phyloP scores from a whole-genome alignment of 352 stramenopile species.

The Globisporangium splendens region DNA sequence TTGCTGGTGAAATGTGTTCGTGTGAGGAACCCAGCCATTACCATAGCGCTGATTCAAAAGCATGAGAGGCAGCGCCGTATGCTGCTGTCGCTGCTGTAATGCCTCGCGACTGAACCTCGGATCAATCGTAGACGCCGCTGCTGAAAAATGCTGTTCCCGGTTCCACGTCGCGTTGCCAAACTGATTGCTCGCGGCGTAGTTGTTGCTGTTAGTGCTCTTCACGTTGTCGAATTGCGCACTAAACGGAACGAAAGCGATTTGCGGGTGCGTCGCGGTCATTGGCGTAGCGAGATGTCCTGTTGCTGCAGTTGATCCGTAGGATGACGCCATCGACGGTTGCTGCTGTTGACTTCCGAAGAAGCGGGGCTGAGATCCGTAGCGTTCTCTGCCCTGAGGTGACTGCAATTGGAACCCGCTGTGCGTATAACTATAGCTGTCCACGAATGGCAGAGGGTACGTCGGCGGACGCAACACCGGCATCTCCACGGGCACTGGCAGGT shows the following conservation, averaged over 20 bases:
- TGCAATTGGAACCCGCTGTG: slow-evolving; percentile 1
- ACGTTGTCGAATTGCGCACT: neutral
- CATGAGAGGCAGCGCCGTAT: neutral
- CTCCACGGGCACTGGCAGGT: slow-evolving; percentile 8
- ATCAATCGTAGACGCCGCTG: slow-evolving; percentile 11
- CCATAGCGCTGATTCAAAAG: slow-evolving; percentile 1
- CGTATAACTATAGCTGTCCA: neutral
- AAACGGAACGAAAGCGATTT: slow-evolving; percentile 2
- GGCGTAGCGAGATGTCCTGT: no score
- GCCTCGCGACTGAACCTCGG: slow-evolving; percentile 10
- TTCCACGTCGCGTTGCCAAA: slow-evolving; percentile 15
- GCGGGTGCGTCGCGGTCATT: neutral
- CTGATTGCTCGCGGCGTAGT: slow-evolving; percentile 1
- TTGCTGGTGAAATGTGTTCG: neutral
- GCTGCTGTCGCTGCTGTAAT: neutral
- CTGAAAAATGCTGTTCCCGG: slow-evolving; percentile 12
- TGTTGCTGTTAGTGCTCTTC: slow-evolving; percentile 1
- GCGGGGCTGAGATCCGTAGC: neutral
- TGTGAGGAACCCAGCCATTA: neutral
- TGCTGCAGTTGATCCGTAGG: no score
- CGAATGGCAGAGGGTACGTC: slow-evolving; percentile 8
- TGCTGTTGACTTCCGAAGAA: neutral
- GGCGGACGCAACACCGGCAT: slow-evolving; percentile 6
- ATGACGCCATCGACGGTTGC: neutral
- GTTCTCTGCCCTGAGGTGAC: neutral